Evolutionary conservation across 352 stramenopile genomes (phyloP).

Genomic region (Phytophthora pisi): DNA sequence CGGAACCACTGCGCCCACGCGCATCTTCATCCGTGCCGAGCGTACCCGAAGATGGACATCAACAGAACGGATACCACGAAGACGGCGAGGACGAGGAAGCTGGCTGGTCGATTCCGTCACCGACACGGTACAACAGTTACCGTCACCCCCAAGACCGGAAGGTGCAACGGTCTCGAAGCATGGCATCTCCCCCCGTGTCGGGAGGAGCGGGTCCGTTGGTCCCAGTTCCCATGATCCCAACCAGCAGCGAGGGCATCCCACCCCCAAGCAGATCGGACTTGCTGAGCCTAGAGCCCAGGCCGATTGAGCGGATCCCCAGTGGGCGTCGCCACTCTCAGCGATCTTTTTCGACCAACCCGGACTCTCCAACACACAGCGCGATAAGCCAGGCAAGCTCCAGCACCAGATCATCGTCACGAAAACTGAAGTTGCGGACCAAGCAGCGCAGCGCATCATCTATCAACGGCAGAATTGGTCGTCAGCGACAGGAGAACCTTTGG

Average conservation of each 20-base stretch:
- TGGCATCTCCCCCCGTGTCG: constrained; percentile 22
- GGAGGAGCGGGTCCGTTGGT: constrained; percentile 23
- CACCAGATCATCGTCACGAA: constrained; percentile 21
- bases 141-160: constrained; percentile 12
- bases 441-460: constrained; percentile 23
- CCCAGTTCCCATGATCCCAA: constrained; percentile 24
- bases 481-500: constrained; percentile 14
- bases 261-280: constrained; percentile 12
- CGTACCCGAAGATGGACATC: constrained; percentile 16
- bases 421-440: constrained; percentile 14
- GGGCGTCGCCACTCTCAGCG: constrained; percentile 18
- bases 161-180: constrained; percentile 17
- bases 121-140: constrained; percentile 5
- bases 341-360: constrained; percentile 9
- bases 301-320: constrained; percentile 27
- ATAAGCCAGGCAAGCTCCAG: constrained; percentile 28
- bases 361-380: constrained; percentile 29
- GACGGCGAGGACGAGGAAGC: constrained; percentile 21
- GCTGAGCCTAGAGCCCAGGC: constrained; percentile 2
- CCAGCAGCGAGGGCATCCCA: constrained; percentile 30
- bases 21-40: constrained; percentile 26
- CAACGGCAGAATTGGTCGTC: constrained; percentile 10
- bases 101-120: constrained; percentile 33
- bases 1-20: constrained; percentile 19
- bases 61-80: constrained; percentile 6